Conservation (phyloP, 768 basidiomycete genomes). For the Mycena vulgaris region DNA sequence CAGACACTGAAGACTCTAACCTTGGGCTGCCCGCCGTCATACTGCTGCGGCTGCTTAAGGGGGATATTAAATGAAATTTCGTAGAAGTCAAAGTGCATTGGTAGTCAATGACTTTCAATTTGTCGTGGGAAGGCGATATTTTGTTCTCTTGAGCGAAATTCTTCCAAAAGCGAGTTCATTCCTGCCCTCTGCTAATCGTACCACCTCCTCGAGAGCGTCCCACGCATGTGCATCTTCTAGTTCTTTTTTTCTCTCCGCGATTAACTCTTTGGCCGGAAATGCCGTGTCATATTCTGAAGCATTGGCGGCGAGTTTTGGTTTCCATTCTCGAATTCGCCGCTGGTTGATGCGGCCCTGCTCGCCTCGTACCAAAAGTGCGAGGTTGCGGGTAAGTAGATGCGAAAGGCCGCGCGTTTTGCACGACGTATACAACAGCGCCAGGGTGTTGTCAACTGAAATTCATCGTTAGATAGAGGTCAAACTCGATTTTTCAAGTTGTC, state of each 20-base stretch:
- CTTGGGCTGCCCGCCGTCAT: neutral
- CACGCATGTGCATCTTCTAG: slow-evolving; percentile 45
- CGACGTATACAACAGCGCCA: slow-evolving; percentile 74
- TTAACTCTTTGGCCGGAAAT: slow-evolving; percentile 18
- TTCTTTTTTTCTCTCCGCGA: slow-evolving; percentile 38
- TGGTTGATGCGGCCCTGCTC: slow-evolving; percentile 52
- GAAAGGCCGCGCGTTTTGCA: slow-evolving; percentile 74
- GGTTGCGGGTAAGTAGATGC: slow-evolving; percentile 72
- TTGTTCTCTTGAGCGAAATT: slow-evolving; percentile 40
- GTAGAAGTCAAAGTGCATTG: neutral
- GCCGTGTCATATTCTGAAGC: slow-evolving; percentile 41
- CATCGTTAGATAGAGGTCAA: neutral
- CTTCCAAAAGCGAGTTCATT: slow-evolving; percentile 67
- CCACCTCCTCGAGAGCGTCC: slow-evolving; percentile 66
- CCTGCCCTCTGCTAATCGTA: slow-evolving; percentile 73
- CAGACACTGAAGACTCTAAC: no score
- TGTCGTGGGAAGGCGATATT: neutral
- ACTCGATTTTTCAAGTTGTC: neutral
- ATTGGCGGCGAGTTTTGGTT: slow-evolving; percentile 49
- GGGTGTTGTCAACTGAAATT: slow-evolving; percentile 75
- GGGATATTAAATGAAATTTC: slow-evolving; percentile 9
- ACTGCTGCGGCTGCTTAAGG: neutral
- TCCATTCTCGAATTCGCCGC: slow-evolving; percentile 50
- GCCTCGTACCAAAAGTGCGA: slow-evolving; percentile 56
- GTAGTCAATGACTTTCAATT: neutral